A percentile compares a stretch with the other conserved stretches of the same genome.
These are phyloP conservation scores for Austroboletus novae-zelandiae DNA, from an alignment of 1,284 basidiomycete genomes.

Conservation along the genomic window DNA sequence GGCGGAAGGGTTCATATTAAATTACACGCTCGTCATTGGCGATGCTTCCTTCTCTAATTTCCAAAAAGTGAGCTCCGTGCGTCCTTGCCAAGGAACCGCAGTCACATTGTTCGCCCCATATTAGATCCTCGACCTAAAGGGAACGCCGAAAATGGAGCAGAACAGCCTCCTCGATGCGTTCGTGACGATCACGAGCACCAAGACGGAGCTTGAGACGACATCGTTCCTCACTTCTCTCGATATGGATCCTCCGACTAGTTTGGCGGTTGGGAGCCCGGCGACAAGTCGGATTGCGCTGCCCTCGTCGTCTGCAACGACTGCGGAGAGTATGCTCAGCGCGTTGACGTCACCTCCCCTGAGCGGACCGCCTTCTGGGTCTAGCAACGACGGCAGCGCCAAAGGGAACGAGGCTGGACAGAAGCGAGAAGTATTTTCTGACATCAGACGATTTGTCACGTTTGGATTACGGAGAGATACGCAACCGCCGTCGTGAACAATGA, in stretches of 20 bases:
- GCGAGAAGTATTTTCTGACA: conserved; percentile 81
- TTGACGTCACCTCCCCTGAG: conserved; percentile 58
- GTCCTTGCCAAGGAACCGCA: conserved; percentile 4
- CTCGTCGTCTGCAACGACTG: conserved; percentile 28
- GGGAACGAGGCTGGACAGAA: conserved; percentile 49
- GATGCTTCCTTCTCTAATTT: conserved; percentile 94
- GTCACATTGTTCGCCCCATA: conserved; percentile 3
- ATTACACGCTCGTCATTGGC: conserved; percentile 89
- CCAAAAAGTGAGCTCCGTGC: conserved; percentile 73
- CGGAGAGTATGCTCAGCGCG: conserved; percentile 55
- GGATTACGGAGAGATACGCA: conserved; percentile 70
- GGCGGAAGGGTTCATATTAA: conserved; percentile 90
- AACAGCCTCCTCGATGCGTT: conserved; percentile 90
- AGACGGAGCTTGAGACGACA: conserved; percentile 78
- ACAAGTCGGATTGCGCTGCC: conserved; percentile 57
- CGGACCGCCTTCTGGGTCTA: conserved; percentile 53
- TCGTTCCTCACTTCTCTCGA: conserved; percentile 92
- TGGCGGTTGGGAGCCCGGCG: conserved; percentile 56
- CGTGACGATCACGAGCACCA: conserved; percentile 86
- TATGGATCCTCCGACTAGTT: conserved; percentile 76
- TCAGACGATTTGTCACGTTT: conserved; percentile 82
- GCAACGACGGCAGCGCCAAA: conserved; percentile 37
- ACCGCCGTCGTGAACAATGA: conserved; percentile 34
- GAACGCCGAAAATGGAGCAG: conserved; percentile 83
- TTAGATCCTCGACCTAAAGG: conserved; percentile 93